Conservation (phyloP, 345 rosid genomes). For the Hevea brasiliensis region DNA sequence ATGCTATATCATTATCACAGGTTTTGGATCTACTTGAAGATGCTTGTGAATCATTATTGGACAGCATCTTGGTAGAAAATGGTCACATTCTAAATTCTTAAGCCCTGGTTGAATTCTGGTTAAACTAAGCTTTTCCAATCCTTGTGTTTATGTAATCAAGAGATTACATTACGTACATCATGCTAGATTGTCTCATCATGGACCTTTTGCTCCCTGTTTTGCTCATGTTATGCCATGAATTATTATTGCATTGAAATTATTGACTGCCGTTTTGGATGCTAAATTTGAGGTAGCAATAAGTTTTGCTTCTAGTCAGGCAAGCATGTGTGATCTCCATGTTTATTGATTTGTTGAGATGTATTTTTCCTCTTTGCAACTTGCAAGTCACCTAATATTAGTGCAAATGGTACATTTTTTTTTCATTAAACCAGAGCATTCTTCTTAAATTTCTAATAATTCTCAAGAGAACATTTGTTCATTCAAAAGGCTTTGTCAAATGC, state of each 20-base stretch:
- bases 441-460: too few relatives aligned
- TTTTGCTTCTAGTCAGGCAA: too few relatives aligned
- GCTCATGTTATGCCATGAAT: not conserved
- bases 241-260: not conserved
- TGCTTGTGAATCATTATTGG: constrained; percentile 85
- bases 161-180: not conserved
- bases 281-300: not conserved
- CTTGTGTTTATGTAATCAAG: not conserved
- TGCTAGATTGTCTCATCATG: not conserved
- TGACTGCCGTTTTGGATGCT: not conserved
- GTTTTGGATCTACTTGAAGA: constrained; percentile 89
- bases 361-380: too few relatives aligned
- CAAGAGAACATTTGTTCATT: too few relatives aligned
- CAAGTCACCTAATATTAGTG: too few relatives aligned
- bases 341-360: too few relatives aligned
- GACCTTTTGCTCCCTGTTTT: not conserved
- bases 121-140: not conserved
- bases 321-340: too few relatives aligned
- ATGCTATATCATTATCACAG: constrained; percentile 33
- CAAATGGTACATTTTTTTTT: too few relatives aligned
- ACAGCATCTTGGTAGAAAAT: constrained; percentile 56
- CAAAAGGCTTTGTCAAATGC: too few relatives aligned
- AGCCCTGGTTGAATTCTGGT: constrained; percentile 4
- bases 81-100: constrained; percentile 13
- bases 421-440: too few relatives aligned